Conservation (phyloP, 2,329 filamentous ascomycete species). For the Colletotrichum lini region DNA sequence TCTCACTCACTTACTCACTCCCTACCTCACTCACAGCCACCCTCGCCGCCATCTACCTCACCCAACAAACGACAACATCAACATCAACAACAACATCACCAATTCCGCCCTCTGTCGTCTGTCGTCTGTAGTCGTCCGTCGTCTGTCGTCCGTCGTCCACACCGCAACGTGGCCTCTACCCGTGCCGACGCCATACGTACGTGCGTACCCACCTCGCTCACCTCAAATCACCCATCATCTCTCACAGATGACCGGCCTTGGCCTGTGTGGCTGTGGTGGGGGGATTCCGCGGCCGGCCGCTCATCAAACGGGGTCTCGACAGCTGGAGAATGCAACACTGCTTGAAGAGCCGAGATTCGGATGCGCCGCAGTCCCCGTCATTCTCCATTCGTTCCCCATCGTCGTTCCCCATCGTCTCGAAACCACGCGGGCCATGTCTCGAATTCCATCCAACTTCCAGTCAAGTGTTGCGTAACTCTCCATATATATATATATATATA, state of each 20-base stretch:
- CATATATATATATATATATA: background rate
- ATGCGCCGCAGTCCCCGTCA: background rate
- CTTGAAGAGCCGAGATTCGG: slow-evolving; percentile 6
- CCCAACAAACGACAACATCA: background rate
- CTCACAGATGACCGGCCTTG: slow-evolving; percentile 20
- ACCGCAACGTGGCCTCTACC: background rate
- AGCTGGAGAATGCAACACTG: background rate
- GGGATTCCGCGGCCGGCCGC: too few relatives aligned
- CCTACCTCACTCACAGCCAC: too few relatives aligned
- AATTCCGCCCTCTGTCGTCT: background rate
- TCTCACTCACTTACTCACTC: too few relatives aligned
- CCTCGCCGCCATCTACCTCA: too few relatives aligned
- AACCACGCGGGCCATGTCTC: background rate
- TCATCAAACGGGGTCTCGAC: too few relatives aligned
- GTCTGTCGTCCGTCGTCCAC: background rate
- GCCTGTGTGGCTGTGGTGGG: background rate
- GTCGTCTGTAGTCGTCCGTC: background rate
- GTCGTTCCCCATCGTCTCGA: slow-evolving; percentile 2
- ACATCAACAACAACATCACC: background rate
- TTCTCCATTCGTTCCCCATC: background rate
- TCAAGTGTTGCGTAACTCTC: too few relatives aligned
- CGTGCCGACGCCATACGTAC: too few relatives aligned
- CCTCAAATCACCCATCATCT: slow-evolving; percentile 10
- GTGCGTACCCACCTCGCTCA: slow-evolving; percentile 1
- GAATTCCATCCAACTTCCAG: background rate